A percentile compares a stretch with the other conserved stretches of the same genome.
Conservation (phyloP, 441 rosid species). For the Pelargonium citronellum region DNA sequence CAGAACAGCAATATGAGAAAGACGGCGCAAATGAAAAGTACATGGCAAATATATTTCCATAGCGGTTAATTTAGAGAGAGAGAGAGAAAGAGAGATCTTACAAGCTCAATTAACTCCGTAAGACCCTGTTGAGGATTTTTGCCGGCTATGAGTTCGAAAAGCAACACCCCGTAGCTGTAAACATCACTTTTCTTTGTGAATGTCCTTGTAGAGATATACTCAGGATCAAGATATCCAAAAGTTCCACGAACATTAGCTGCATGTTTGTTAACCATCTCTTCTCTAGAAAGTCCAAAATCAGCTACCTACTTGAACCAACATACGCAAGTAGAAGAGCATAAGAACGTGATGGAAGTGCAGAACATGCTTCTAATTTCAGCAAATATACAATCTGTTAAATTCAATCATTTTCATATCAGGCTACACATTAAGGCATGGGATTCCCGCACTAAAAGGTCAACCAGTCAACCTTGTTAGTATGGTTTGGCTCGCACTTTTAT, state of each 20-base stretch:
- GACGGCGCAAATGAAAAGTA: no score
- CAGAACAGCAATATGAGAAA: no score
- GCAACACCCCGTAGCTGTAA: constrained; percentile 86
- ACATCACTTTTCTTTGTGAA: constrained; percentile 48
- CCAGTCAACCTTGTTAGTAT: no score
- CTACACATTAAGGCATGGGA: no score
- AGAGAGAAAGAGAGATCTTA: constrained; percentile 31
- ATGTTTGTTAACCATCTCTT: constrained; percentile 25
- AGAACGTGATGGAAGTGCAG: background rate
- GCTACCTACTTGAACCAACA: constrained; percentile 21
- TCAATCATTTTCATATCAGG: no score
- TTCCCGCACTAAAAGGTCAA: no score
- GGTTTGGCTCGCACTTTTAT: no score
- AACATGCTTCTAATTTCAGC: no score
- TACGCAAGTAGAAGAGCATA: background rate
- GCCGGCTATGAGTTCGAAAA: constrained; percentile 88
- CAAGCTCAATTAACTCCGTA: constrained; percentile 87
- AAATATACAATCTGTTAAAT: background rate
- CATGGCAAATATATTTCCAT: no score
- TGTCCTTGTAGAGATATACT: constrained; percentile 23
- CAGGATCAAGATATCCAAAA: constrained; percentile 26
- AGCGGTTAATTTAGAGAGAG: background rate
- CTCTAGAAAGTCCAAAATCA: constrained; percentile 29
- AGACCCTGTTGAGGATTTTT: constrained; percentile 96
- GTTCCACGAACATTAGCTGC: constrained; percentile 25